Base-by-base conservation (phyloP, 2,329 filamentous ascomycete species). In the Cladosporium sp. region DNA sequence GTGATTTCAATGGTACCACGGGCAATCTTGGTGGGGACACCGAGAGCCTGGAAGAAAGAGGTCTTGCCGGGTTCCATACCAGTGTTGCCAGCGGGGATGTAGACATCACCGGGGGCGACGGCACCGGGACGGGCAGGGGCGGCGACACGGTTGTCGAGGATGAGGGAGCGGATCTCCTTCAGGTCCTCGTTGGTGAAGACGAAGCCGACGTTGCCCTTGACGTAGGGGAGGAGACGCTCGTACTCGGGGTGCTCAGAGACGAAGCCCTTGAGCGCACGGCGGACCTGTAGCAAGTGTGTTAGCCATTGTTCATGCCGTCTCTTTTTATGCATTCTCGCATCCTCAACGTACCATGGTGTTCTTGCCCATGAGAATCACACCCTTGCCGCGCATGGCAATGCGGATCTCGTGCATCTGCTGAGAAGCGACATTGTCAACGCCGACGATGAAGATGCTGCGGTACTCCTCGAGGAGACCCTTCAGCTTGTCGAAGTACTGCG, bases 391-490 rank as follows among this genome's bases (percentile, higher is more conserved):
- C 78, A 99, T 89, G 73, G 90, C 80, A 74, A 88, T 81, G 78
- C 94, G 90, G 79, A 99, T 97, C 87, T 99, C 94, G 90, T 99
- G 94, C 95, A 99, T 99, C 88, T 99, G 95, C 87, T 99, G 94
- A 71, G 94, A 99, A 79, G 88, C 91, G 87, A 99, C 94, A 99
- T 97, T 99, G 91, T 97, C 90, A 65, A 71, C 69, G 60, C 67
- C 66, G 65, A 73, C 70, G 79, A 99, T 92, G 90, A 99, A 97
- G 83, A 97, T 89, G 75, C 89, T 93, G 78, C 86, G 86, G 89
- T 95, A 97, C 78, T 91, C 88, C 83, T 97, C 90, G 78, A 99
- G 88, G 78, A 97, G 87, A 80, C 78, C 79, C 88, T 97, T 96
- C 78, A 99, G 91, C 91, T 97, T 97, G 80, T 97, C 93, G 85